A percentile compares a stretch with the other conserved stretches of the same genome.
Evolutionary conservation across 148 eudicot species (phyloP).

Genomic region (Gaultheria prostrata): DNA sequence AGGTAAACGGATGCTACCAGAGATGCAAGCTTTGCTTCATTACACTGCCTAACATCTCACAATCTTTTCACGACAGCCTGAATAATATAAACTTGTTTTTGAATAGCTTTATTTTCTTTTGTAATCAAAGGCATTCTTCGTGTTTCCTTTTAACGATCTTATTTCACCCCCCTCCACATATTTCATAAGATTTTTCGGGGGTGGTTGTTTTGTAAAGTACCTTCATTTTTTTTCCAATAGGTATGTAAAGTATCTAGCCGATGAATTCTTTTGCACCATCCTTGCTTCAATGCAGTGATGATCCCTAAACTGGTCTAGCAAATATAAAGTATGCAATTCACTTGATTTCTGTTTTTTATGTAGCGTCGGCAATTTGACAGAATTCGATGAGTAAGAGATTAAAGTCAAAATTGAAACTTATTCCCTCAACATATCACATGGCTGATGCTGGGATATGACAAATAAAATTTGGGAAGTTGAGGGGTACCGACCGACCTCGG

Average conservation of each 20-base stretch:
- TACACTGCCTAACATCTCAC: constrained; percentile 15
- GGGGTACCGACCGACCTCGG: too few species aligned
- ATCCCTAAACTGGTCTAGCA: neutral
- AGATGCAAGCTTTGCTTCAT: constrained; percentile 60
- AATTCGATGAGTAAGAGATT: neutral
- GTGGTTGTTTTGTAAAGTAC: neutral
- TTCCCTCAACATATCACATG: neutral
- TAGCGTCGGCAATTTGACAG: neutral
- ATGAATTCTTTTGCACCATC: neutral
- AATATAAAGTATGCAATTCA: neutral
- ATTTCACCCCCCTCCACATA: neutral
- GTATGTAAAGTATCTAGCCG: neutral
- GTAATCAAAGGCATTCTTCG: neutral
- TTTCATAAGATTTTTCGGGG: neutral
- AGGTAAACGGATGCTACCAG: constrained; percentile 39
- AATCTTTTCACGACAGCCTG: neutral
- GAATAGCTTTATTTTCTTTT: neutral
- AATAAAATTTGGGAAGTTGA: too few species aligned
- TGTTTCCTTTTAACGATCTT: neutral
- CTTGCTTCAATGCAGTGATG: neutral
- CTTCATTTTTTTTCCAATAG: neutral
- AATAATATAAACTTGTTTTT: neutral
- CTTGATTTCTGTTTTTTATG: neutral
- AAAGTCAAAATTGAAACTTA: neutral
- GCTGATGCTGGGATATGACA: neutral